Percentiles rank a stretch among this genome's conserved stretches.
These are phyloP conservation scores for Wickerhamiella allomyrinae DNA, from an alignment of 805 yeast species.

Conservation along the genomic window DNA sequence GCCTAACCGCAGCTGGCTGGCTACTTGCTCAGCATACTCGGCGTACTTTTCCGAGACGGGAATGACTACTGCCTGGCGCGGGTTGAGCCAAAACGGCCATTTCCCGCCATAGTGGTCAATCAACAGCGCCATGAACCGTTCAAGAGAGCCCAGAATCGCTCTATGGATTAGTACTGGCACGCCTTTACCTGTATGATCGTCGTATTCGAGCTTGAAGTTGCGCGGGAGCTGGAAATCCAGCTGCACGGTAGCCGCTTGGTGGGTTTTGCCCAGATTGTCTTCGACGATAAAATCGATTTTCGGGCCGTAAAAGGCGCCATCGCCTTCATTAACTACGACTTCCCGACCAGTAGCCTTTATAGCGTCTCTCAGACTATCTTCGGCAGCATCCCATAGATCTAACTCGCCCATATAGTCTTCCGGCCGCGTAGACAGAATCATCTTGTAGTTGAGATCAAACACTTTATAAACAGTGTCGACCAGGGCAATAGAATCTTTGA, in stretches of 20 bases:
- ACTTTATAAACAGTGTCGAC: slow-evolving; percentile 60
- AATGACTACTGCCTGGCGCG: slow-evolving; percentile 73
- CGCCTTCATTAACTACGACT: slow-evolving; percentile 57
- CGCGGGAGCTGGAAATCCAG: slow-evolving; percentile 88
- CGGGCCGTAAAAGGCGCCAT: slow-evolving; percentile 66
- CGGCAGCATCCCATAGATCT: slow-evolving; percentile 75
- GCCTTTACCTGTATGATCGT: slow-evolving; percentile 30
- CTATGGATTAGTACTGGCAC: slow-evolving; percentile 92
- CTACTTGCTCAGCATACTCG: slow-evolving; percentile 39
- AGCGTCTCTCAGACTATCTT: slow-evolving; percentile 44
- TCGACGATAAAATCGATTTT: slow-evolving; percentile 76
- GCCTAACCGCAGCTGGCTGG: slow-evolving; percentile 25
- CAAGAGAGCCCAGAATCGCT: slow-evolving; percentile 90
- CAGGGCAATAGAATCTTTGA: slow-evolving; percentile 52
- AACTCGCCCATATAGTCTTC: slow-evolving; percentile 61
- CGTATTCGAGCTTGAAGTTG: slow-evolving; percentile 61
- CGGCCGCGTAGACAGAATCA: slow-evolving; percentile 78
- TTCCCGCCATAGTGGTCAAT: slow-evolving; percentile 82
- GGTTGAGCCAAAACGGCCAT: slow-evolving; percentile 97
- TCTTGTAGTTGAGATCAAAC: slow-evolving; percentile 49
- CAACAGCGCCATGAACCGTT: slow-evolving; percentile 78
- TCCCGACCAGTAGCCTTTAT: slow-evolving; percentile 39
- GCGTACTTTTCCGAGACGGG: slow-evolving; percentile 53
- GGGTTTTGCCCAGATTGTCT: slow-evolving; percentile 67
- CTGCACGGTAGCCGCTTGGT: slow-evolving; percentile 92